Conservation (phyloP, 331 rosid species). For the Stylosanthes scabra region DNA sequence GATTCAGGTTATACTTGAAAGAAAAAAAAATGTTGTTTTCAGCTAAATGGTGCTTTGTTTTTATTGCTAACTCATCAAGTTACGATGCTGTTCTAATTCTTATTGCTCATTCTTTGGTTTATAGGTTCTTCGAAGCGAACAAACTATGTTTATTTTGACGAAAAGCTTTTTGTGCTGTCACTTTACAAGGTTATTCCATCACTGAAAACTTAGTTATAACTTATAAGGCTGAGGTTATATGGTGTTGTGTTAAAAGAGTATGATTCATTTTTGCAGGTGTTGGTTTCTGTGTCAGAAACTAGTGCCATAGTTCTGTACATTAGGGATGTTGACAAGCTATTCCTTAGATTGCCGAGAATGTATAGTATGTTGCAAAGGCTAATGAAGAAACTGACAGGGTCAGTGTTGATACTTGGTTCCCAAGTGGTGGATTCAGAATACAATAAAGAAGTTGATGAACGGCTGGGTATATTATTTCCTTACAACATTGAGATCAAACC, state of each 20-base stretch:
- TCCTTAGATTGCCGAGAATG: conserved; percentile 60
- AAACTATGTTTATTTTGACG: conserved; percentile 74
- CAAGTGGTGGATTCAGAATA: conserved; percentile 46
- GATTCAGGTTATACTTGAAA: conserved; percentile 58
- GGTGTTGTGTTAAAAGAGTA: neutral
- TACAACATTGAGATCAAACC: conserved; percentile 60
- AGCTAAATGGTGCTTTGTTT: conserved; percentile 12
- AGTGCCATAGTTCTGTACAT: conserved; percentile 72
- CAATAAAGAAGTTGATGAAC: conserved; percentile 59
- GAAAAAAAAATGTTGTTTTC: neutral
- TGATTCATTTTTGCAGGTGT: conserved; percentile 53
- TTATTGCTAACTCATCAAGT: neutral
- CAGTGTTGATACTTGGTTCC: conserved; percentile 83
- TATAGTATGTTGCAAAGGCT: conserved; percentile 63
- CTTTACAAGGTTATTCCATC: conserved; percentile 70
- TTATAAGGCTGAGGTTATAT: conserved; percentile 1
- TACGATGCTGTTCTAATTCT: conserved; percentile 1
- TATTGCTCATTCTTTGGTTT: conserved; percentile 27
- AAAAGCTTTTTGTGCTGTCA: conserved; percentile 68
- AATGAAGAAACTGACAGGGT: conserved; percentile 70
- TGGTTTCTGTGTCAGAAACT: conserved; percentile 68
- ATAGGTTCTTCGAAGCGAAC: conserved; percentile 61
- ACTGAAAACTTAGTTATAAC: neutral
- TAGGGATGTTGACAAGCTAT: conserved; percentile 68
- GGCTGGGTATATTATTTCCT: conserved; percentile 63